Evolutionary conservation across 257 asterid genomes (phyloP), one percentile per base, ranked within the genome.

Genomic region (Perilla frutescens): DNA sequence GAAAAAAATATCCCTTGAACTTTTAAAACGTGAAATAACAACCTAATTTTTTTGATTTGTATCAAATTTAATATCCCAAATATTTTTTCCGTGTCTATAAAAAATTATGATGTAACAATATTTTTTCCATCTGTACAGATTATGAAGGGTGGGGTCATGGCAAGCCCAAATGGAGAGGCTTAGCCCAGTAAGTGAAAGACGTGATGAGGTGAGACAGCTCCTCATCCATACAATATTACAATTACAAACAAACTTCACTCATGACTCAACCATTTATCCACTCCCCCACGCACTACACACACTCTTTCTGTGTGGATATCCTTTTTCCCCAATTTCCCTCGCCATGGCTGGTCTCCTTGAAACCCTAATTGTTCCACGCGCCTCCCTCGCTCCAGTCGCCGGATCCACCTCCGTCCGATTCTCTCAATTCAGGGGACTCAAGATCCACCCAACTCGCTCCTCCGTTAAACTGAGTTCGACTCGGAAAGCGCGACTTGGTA

Each of bases 321-420:
- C 1, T 20, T 32, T 71, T 8, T 69, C 66, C 54, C 74, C 47
- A 7, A 41, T n/a, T 57, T 31, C 45, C 68, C 7, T 55, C 61
- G 78, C 88, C 84, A 90, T 90, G 89, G 97, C 91, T 66, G 86
- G 71, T 78, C 79, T 91, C 67, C 74, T 91, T 47, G 96, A 91
- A 87, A 89, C 92, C 78, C 77, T 89, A 14, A 65, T 80, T 2
- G 62, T 89, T 54, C 96, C 97, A 8, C 96, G 93, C 81, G 85
- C 96, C 7, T 83, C 90, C 3, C 61, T 87, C 74, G 74, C 85
- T 54, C 87, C 91, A 14, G 68, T 78, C 3, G 69, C 86, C 57
- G 84, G 83, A 65, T 81, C 89, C 66, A 63, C 68, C 37, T 77
- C 91, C 51, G 80, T 85, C 80, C 68, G 86, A 34, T 89, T 93